Evolutionary conservation across 371 early-diverging fungal genomes (phyloP).

Genomic region (Mucor irregularis): DNA sequence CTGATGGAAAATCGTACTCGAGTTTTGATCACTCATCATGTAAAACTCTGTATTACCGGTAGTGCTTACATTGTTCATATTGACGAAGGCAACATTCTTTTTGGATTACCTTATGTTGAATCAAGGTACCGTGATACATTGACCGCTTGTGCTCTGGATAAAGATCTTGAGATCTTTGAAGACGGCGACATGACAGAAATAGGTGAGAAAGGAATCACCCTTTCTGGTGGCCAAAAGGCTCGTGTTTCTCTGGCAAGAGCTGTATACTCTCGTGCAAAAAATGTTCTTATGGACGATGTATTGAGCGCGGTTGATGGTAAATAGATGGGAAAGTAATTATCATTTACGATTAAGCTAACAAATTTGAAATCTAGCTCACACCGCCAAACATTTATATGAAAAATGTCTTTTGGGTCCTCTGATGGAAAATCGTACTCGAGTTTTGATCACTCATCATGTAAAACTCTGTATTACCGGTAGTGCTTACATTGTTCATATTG

Average conservation of each 20-base stretch:
- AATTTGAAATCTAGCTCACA: constrained; percentile 60
- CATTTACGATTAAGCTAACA: too few relatives aligned
- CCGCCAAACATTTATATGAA: constrained; percentile 77
- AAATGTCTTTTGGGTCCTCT: constrained; percentile 67
- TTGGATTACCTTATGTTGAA: constrained; percentile 69
- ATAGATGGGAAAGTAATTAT: too few relatives aligned
- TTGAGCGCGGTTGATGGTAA: constrained; percentile 75
- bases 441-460: constrained; percentile 87
- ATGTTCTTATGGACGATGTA: constrained; percentile 77
- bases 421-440: constrained; percentile 73
- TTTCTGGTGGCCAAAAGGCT: constrained; percentile 89
- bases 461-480: constrained; percentile 71
- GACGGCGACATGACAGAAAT: constrained; percentile 88
- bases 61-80: constrained; percentile 72
- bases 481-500: constrained; percentile 69
- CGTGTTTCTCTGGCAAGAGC: constrained; percentile 77
- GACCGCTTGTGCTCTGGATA: constrained; percentile 67
- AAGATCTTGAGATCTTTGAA: constrained; percentile 80
- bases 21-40: constrained; percentile 86
- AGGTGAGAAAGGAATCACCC: constrained; percentile 86
- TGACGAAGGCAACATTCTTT: constrained; percentile 77
- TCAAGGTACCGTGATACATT: constrained; percentile 65
- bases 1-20: constrained; percentile 76
- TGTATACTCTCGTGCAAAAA: constrained; percentile 70
- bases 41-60: constrained; percentile 71